These are phyloP conservation scores for Pythium sukuiense DNA, from an alignment of 352 stramenopile species.

Conservation along the genomic window DNA sequence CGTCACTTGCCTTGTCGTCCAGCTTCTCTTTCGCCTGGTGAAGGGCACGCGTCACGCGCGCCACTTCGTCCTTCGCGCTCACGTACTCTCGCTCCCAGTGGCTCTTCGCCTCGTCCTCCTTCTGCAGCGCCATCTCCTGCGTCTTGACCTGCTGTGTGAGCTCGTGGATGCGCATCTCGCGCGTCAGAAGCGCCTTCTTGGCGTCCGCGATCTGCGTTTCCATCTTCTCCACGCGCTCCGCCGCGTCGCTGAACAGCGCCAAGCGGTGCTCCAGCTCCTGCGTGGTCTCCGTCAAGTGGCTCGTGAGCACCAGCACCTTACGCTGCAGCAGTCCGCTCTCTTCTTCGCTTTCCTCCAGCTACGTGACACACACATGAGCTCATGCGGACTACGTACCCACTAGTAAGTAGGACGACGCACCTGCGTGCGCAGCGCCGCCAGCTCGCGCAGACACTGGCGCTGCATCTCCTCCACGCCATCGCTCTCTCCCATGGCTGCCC, in stretches of 20 bases:
- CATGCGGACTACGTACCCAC: not conserved
- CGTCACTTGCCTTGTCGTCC: slow-evolving; percentile 27
- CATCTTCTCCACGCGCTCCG: slow-evolving; percentile 40
- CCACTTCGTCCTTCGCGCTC: slow-evolving; percentile 27
- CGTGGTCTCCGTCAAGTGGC: slow-evolving; percentile 52
- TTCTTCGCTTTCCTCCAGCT: slow-evolving; percentile 35
- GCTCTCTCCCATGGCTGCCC: not conserved
- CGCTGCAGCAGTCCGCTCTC: slow-evolving; percentile 38
- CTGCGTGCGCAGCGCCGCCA: slow-evolving; percentile 35
- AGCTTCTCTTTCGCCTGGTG: slow-evolving; percentile 20
- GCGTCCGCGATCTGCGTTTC: slow-evolving; percentile 43
- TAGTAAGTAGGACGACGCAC: not conserved
- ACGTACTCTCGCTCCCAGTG: slow-evolving; percentile 57
- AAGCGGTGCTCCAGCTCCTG: slow-evolving; percentile 55
- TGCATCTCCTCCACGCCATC: slow-evolving; percentile 23
- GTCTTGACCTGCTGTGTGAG: slow-evolving; percentile 36
- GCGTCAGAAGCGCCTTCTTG: slow-evolving; percentile 52
- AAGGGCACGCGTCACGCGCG: slow-evolving; percentile 21
- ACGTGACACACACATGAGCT: not conserved
- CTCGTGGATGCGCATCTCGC: slow-evolving; percentile 64
- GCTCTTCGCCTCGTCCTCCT: slow-evolving; percentile 42
- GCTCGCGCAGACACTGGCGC: slow-evolving; percentile 36
- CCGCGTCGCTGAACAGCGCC: slow-evolving; percentile 48
- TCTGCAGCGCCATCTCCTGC: slow-evolving; percentile 33
- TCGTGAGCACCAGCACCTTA: slow-evolving; percentile 41